phyloP scores from a whole-genome alignment of 2,329 filamentous ascomycete genomes.

The Penicillium sp. region DNA sequence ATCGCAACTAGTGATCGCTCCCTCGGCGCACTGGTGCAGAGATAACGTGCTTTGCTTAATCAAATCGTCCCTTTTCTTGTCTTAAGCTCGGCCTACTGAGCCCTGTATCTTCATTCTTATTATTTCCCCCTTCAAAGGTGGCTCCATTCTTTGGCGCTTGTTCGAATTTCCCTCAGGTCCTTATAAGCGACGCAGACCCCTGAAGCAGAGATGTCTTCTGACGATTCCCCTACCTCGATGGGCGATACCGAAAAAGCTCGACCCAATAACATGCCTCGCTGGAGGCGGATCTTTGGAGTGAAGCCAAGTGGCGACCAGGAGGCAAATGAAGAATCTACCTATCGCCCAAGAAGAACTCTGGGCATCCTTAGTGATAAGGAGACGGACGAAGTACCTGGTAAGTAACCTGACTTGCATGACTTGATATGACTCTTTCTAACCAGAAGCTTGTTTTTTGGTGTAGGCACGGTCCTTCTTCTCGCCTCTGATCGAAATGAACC shows the following conservation, averaged over 20 bases:
- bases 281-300: background rate
- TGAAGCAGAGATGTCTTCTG: background rate
- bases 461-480: constrained; percentile 63
- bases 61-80: background rate
- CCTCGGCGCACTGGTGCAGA: background rate
- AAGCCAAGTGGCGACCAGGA: background rate
- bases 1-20: background rate
- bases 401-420: constrained; percentile 21
- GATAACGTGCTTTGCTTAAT: background rate
- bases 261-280: background rate
- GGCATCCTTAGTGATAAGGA: constrained; percentile 80
- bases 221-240: background rate
- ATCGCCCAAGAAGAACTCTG: constrained; percentile 57
- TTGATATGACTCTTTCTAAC: background rate
- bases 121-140: background rate
- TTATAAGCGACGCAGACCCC: background rate
- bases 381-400: constrained; percentile 87
- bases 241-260: background rate
- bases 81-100: background rate
- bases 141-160: background rate
- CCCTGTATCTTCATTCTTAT: background rate
- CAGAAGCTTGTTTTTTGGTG: background rate
- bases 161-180: background rate
- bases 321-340: constrained; percentile 6
- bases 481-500: constrained; percentile 64